phyloP scores from a whole-genome alignment of 371 early-diverging fungal species.

The Cokeromyces recurvatus region DNA sequence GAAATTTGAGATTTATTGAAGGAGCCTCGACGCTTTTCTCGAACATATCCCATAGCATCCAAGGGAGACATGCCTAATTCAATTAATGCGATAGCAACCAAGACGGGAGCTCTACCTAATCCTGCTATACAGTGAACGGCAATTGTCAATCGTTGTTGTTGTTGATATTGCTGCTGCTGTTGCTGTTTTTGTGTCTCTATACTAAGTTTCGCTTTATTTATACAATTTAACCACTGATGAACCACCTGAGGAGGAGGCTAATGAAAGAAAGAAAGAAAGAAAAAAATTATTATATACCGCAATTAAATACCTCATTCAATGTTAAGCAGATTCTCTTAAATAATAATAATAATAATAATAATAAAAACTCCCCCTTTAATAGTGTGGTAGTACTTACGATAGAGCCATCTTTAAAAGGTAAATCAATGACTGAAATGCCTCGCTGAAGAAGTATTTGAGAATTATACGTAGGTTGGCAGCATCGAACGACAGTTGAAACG shows the following conservation, averaged over 20 bases:
- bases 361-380: too few relatives aligned
- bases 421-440: conserved; percentile 31
- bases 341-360: too few relatives aligned
- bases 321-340: too few relatives aligned
- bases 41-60: conserved; percentile 75
- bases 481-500: conserved; percentile 79
- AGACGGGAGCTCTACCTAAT: conserved; percentile 70
- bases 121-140: conserved; percentile 90
- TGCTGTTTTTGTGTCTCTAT: too few relatives aligned
- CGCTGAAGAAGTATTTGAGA: conserved; percentile 46
- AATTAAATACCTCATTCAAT: too few relatives aligned
- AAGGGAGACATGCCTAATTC: conserved; percentile 77
- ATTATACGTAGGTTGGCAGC: conserved; percentile 80
- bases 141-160: conserved; percentile 47
- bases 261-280: too few relatives aligned
- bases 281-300: too few relatives aligned
- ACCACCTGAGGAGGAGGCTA: conserved; percentile 71
- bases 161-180: conserved; percentile 8
- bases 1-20: conserved; percentile 78
- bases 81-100: conserved; percentile 77
- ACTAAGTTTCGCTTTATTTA: conserved; percentile 38
- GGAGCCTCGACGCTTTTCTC: conserved; percentile 73
- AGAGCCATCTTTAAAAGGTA: conserved; percentile 58
- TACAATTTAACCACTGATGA: conserved; percentile 68
- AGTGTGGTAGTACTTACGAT: conserved; percentile 29